Conservation (phyloP, 371 early-diverging fungal genomes). For the Parasitella parasitica region DNA sequence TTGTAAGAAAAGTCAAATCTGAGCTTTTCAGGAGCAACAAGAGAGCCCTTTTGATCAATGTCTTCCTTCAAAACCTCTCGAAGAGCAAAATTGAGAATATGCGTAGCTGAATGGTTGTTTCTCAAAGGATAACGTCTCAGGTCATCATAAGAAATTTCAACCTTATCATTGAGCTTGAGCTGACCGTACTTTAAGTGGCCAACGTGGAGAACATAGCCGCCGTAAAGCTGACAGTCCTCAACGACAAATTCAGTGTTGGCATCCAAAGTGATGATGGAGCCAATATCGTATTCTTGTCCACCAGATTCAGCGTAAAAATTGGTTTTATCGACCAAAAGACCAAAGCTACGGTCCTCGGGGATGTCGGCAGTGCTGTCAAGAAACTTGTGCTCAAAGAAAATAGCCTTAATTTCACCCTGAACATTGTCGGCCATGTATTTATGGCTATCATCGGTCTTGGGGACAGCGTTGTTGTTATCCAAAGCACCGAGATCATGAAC, state of each 20-base stretch:
- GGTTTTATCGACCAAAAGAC: slow-evolving; percentile 95
- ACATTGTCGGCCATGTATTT: slow-evolving; percentile 85
- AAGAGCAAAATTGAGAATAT: slow-evolving; percentile 97
- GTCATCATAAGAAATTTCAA: slow-evolving; percentile 85
- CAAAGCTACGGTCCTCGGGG: slow-evolving; percentile 62
- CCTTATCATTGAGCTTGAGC: slow-evolving; percentile 67
- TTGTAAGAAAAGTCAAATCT: slow-evolving; percentile 96
- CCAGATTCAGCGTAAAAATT: slow-evolving; percentile 99
- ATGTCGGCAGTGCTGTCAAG: slow-evolving; percentile 49
- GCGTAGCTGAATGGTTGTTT: slow-evolving; percentile 98
- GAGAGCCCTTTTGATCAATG: slow-evolving; percentile 97
- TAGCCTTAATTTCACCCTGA: slow-evolving; percentile 69
- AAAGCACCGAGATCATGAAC: slow-evolving; percentile 91
- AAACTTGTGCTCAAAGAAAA: slow-evolving; percentile 65
- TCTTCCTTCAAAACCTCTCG: slow-evolving; percentile 73
- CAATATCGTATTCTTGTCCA: slow-evolving; percentile 99
- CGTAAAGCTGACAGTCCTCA: slow-evolving; percentile 94
- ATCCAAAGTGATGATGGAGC: slow-evolving; percentile 82
- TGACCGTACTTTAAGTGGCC: slow-evolving; percentile 92
- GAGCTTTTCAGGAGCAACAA: slow-evolving; percentile 96
- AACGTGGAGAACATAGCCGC: slow-evolving; percentile 96
- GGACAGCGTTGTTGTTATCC: slow-evolving; percentile 69
- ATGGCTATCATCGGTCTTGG: slow-evolving; percentile 87
- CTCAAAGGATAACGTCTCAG: slow-evolving; percentile 87
- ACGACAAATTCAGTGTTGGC: slow-evolving; percentile 88